Conservation (phyloP, 1,139 yeast species). For the Yamadazyma taylorii region DNA sequence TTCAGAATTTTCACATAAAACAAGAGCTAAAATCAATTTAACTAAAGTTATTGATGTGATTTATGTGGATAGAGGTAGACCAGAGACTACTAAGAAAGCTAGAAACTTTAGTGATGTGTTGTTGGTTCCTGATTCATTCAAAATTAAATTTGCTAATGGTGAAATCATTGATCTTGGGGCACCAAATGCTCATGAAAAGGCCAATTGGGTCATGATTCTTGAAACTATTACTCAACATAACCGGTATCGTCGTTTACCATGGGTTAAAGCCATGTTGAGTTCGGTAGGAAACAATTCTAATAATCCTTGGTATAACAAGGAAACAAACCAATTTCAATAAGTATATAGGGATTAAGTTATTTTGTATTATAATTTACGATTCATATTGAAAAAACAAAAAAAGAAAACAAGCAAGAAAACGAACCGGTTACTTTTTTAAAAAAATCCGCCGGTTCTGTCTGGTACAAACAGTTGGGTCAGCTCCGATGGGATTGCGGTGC, state of each 20-base stretch:
- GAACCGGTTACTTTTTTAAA: too few species aligned
- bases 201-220: slow-evolving; percentile 54
- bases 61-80: slow-evolving; percentile 48
- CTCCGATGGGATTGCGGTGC: too few species aligned
- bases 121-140: slow-evolving; percentile 63
- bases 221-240: slow-evolving; percentile 55
- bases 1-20: slow-evolving; percentile 59
- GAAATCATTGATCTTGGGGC: slow-evolving; percentile 73
- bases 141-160: slow-evolving; percentile 62
- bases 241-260: slow-evolving; percentile 62
- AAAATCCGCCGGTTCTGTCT: too few species aligned
- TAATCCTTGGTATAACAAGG: slow-evolving; percentile 16
- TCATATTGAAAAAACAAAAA: too few species aligned
- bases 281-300: slow-evolving; percentile 12
- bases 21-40: slow-evolving; percentile 67
- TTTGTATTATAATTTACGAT: too few species aligned
- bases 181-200: slow-evolving; percentile 54
- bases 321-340: slow-evolving; percentile 10
- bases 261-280: slow-evolving; percentile 58
- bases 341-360: not conserved
- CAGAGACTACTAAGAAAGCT: slow-evolving; percentile 30
- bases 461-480: too few species aligned
- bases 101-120: slow-evolving; percentile 63
- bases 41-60: slow-evolving; percentile 57
- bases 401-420: too few species aligned